These are phyloP conservation scores for Herpetospermum pedunculosum DNA, from an alignment of 306 rosid genomes.

Conservation along the genomic window DNA sequence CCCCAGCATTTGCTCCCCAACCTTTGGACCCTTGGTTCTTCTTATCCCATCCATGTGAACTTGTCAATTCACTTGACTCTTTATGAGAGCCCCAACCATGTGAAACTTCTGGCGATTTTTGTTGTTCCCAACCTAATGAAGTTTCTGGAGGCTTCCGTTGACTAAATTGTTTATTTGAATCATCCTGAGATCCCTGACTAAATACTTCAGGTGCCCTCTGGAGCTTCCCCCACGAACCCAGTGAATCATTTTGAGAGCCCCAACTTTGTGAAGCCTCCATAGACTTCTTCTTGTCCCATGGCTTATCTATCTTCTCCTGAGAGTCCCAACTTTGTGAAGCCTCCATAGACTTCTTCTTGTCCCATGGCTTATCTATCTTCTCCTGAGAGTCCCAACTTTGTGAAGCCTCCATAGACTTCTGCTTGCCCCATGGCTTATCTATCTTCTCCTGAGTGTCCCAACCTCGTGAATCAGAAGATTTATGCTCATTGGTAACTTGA, in stretches of 20 bases:
- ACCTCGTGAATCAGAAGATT: neutral
- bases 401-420: neutral
- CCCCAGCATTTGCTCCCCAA: conserved; percentile 59
- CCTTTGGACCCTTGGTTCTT: conserved; percentile 52
- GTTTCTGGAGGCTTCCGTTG: conserved; percentile 4
- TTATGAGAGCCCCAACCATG: conserved; percentile 25
- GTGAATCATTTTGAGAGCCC: conserved; percentile 10
- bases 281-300: conserved; percentile 7
- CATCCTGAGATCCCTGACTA: conserved; percentile 6
- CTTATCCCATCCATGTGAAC: conserved; percentile 35
- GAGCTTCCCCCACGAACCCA: conserved; percentile 3
- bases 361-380: conserved; percentile 2
- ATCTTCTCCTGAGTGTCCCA: conserved; percentile 12
- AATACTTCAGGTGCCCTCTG: neutral
- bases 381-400: conserved; percentile 10
- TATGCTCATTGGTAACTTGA: neutral
- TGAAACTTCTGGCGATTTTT: conserved; percentile 22
- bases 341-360: neutral
- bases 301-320: neutral
- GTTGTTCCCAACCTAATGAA: conserved; percentile 17
- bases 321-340: conserved; percentile 10
- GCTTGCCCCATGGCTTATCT: conserved; percentile 7
- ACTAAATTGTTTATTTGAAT: neutral
- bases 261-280: neutral
- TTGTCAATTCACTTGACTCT: conserved; percentile 23